Conservation (phyloP, 352 stramenopile species). For the Phytopythium kandeliae region DNA sequence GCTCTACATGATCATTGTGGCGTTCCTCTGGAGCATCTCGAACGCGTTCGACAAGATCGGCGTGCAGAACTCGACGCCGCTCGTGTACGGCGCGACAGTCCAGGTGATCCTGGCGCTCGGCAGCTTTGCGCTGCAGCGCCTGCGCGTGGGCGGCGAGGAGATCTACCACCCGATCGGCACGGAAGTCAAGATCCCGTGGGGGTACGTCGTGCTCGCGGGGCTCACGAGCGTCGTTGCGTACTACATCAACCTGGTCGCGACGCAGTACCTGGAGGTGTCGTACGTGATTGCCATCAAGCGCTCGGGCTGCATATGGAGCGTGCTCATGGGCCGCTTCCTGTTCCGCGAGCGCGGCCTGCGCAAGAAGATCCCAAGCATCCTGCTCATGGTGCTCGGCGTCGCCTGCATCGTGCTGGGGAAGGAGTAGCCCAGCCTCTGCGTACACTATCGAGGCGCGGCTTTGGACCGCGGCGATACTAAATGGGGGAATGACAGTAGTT, state of each 20-base stretch:
- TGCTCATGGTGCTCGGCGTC: slow-evolving; percentile 76
- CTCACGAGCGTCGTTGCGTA: slow-evolving; percentile 75
- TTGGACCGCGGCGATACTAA: background rate
- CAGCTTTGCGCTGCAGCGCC: slow-evolving; percentile 54
- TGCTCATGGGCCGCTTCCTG: slow-evolving; percentile 64
- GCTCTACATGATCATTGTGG: slow-evolving; percentile 79
- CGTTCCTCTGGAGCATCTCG: slow-evolving; percentile 79
- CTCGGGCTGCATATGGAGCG: slow-evolving; percentile 80
- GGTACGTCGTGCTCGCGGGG: slow-evolving; percentile 54
- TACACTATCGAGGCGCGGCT: slow-evolving; percentile 1
- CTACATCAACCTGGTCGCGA: slow-evolving; percentile 81
- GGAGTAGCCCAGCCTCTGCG: slow-evolving; percentile 16
- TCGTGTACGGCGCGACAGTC: slow-evolving; percentile 68
- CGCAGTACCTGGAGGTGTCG: slow-evolving; percentile 70
- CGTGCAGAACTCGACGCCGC: slow-evolving; percentile 68
- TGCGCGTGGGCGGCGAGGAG: slow-evolving; percentile 53
- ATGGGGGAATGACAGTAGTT: background rate
- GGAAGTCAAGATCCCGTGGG: slow-evolving; percentile 62
- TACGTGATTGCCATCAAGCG: slow-evolving; percentile 86
- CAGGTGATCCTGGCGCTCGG: slow-evolving; percentile 61
- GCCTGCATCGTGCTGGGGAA: slow-evolving; percentile 75
- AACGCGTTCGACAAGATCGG: slow-evolving; percentile 84
- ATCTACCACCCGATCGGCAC: slow-evolving; percentile 53
- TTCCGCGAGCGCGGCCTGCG: slow-evolving; percentile 64
- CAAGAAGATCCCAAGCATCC: slow-evolving; percentile 80